Evolutionary conservation across 2,329 filamentous ascomycete species (phyloP).

Genomic region (Tolypocladium inflatum): DNA sequence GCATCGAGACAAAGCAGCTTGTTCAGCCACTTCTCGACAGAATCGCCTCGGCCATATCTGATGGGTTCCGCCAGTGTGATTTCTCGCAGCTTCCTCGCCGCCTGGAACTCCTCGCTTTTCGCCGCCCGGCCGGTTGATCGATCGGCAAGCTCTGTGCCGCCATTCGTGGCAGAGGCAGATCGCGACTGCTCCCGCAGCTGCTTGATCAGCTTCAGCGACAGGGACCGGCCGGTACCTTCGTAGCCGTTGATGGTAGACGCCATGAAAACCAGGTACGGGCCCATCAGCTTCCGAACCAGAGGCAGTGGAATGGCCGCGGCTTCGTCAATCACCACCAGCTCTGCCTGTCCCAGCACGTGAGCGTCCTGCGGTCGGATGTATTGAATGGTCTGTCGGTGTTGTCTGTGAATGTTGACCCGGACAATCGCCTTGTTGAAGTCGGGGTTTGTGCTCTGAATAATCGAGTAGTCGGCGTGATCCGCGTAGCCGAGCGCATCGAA

Average conservation of each 20-base stretch:
- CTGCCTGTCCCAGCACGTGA: slow-evolving; percentile 89
- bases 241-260: slow-evolving; percentile 98
- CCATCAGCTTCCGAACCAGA: slow-evolving; percentile 86
- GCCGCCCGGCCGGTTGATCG: slow-evolving; percentile 65
- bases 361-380: slow-evolving; percentile 96
- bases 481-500: slow-evolving; percentile 91
- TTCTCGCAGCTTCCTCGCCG: slow-evolving; percentile 76
- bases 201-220: slow-evolving; percentile 94
- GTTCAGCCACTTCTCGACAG: slow-evolving; percentile 95
- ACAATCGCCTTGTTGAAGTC: slow-evolving; percentile 99
- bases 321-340: slow-evolving; percentile 93
- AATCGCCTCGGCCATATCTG: slow-evolving; percentile 82
- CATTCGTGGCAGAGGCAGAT: slow-evolving; percentile 44
- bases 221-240: slow-evolving; percentile 88
- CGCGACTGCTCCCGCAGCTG: slow-evolving; percentile 90
- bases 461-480: slow-evolving; percentile 94
- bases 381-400: slow-evolving; percentile 95
- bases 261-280: slow-evolving; percentile 97
- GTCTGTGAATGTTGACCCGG: slow-evolving; percentile 86
- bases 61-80: slow-evolving; percentile 92
- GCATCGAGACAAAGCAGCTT: slow-evolving; percentile 88
- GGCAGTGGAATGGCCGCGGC: slow-evolving; percentile 93
- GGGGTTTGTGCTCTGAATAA: slow-evolving; percentile 95
- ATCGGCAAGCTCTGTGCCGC: slow-evolving; percentile 62
- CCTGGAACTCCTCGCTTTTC: slow-evolving; percentile 53